Percentiles rank a stretch among this genome's conserved stretches.
Conservation (phyloP, 108 stramenopile species). For the Skeletonema marinoi region DNA sequence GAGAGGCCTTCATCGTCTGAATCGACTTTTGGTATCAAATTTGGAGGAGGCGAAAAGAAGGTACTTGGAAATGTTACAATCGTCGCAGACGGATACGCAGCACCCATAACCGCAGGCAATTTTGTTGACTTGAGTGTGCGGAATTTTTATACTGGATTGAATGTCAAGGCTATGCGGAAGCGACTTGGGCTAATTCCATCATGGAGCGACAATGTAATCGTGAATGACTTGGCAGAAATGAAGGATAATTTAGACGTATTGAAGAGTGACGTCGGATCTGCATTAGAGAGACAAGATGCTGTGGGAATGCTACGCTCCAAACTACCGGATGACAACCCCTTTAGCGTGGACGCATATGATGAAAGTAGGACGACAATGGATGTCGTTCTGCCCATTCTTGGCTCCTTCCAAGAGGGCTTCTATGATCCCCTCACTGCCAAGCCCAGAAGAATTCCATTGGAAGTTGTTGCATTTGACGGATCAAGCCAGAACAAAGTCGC, state of each 20-base stretch:
- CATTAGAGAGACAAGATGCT: conserved; percentile 34
- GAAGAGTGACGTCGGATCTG: conserved; percentile 33
- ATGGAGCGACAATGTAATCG: conserved; percentile 48
- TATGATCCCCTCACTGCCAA: conserved; percentile 86
- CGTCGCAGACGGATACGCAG: conserved; percentile 82
- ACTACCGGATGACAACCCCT: conserved; percentile 18
- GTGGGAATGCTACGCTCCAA: conserved; percentile 31
- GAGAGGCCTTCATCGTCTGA: conserved; percentile 39
- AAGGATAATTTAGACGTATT: conserved; percentile 52
- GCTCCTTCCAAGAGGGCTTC: conserved; percentile 86
- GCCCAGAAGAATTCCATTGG: conserved; percentile 79
- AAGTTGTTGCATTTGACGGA: conserved; percentile 74
- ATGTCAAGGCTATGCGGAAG: conserved; percentile 65
- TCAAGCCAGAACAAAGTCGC: conserved; percentile 57
- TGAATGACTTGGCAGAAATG: conserved; percentile 53
- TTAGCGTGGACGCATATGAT: conserved; percentile 12
- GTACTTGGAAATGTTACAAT: conserved; percentile 82
- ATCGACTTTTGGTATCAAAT: conserved; percentile 24
- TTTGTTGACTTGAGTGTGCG: conserved; percentile 80
- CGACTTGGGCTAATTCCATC: conserved; percentile 54
- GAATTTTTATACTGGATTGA: conserved; percentile 83
- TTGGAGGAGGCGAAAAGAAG: conserved; percentile 27
- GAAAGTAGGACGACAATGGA: conserved; percentile 54
- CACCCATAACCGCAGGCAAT: conserved; percentile 84
- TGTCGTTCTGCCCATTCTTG: conserved; percentile 66